A percentile compares a stretch with the other conserved stretches of the same genome.
Conservation (phyloP, 441 rosid species). For the Aquilaria agallochum region DNA sequence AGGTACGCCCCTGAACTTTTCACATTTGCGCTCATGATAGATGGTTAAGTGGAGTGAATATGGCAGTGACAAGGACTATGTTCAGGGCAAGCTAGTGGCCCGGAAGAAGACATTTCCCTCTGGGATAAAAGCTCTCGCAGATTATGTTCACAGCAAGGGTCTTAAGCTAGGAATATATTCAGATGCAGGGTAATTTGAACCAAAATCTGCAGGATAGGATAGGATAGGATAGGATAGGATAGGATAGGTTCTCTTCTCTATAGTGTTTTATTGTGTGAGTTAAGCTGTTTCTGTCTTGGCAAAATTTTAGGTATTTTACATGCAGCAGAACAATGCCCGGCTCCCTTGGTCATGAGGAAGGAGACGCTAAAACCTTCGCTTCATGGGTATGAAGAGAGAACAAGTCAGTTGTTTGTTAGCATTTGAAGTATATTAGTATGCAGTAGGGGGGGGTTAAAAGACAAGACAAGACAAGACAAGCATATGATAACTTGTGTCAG, state of each 20-base stretch:
- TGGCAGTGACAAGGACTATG: constrained; percentile 6
- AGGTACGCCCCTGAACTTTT: too few species aligned
- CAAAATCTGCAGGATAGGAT: too few species aligned
- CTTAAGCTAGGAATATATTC: constrained; percentile 78
- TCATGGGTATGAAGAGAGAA: constrained; percentile 43
- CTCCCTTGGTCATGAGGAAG: constrained; percentile 69
- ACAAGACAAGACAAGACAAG: too few species aligned
- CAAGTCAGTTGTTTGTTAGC: too few species aligned
- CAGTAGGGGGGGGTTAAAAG: too few species aligned
- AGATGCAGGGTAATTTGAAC: constrained; percentile 51
- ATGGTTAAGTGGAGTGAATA: neutral
- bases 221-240: too few species aligned
- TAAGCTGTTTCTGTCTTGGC: too few species aligned
- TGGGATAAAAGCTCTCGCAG: constrained; percentile 65
- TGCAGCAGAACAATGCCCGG: constrained; percentile 76
- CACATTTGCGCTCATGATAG: too few species aligned
- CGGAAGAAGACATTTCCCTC: constrained; percentile 56
- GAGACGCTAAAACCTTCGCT: constrained; percentile 75
- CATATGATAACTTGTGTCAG: neutral
- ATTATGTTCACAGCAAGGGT: constrained; percentile 66
- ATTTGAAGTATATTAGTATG: too few species aligned
- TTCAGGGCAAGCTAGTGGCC: constrained; percentile 57
- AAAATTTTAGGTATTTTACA: constrained; percentile 43
- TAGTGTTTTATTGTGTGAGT: too few species aligned
- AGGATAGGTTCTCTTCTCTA: too few species aligned